These are phyloP conservation scores for Bipolaris gigantea DNA, from an alignment of 2,329 filamentous ascomycete genomes.

Conservation along the genomic window DNA sequence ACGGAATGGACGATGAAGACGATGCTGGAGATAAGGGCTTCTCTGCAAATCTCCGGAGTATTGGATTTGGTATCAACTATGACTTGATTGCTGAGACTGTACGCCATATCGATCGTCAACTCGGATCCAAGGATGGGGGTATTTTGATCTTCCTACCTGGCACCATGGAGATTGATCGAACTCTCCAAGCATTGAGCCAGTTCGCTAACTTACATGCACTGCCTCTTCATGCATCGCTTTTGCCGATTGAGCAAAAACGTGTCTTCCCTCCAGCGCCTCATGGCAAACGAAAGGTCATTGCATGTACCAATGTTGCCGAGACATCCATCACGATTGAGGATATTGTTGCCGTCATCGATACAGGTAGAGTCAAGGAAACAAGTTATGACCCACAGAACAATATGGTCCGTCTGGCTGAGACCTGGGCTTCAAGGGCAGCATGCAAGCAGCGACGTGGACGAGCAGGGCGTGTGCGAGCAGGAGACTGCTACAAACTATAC, in stretches of 20 bases:
- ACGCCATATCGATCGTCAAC: constrained; percentile 75
- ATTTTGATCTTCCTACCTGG: constrained; percentile 96
- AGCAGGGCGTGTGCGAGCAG: constrained; percentile 88
- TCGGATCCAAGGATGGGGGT: constrained; percentile 74
- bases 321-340: constrained; percentile 99
- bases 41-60: constrained; percentile 47
- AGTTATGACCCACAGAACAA: constrained; percentile 90
- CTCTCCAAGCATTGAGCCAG: constrained; percentile 68
- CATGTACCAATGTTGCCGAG: constrained; percentile 95
- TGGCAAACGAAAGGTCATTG: constrained; percentile 88
- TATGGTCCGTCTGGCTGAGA: constrained; percentile 91
- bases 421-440: constrained; percentile 90
- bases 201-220: constrained; percentile 73
- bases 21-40: constrained; percentile 53
- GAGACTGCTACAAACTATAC: constrained; percentile 93
- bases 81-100: constrained; percentile 80
- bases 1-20: constrained; percentile 54
- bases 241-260: constrained; percentile 81
- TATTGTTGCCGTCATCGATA: constrained; percentile 93
- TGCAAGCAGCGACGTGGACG: constrained; percentile 93
- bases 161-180: constrained; percentile 85
- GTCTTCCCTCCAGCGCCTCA: constrained; percentile 78
- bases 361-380: constrained; percentile 93
- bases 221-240: constrained; percentile 87
- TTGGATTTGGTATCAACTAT: constrained; percentile 85